phyloP scores from a whole-genome alignment of 768 basidiomycete genomes.

The Mycena sanguinolenta region DNA sequence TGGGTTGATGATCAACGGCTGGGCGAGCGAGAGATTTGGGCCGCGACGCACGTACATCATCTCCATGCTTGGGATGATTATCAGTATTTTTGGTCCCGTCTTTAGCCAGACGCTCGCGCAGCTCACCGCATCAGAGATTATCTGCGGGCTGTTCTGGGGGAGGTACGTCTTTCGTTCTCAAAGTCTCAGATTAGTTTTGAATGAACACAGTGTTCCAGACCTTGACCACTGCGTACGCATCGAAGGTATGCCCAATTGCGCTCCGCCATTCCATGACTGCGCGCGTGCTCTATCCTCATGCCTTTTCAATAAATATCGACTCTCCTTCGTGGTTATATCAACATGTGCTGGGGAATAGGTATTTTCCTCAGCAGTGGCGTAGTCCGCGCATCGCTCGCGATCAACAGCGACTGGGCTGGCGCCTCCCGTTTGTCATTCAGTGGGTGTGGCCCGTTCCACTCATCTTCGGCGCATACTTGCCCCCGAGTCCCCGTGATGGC shows the following conservation, averaged over 20 bases:
- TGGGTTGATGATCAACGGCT: slow-evolving; percentile 35
- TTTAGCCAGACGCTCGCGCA: slow-evolving; percentile 28
- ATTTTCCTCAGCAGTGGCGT: slow-evolving; percentile 37
- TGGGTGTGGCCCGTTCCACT: slow-evolving; percentile 42
- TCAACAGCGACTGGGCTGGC: slow-evolving; percentile 43
- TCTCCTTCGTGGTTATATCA: slow-evolving; percentile 39
- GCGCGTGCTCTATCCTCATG: background rate
- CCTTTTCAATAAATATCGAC: background rate
- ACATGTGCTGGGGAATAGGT: slow-evolving; percentile 43
- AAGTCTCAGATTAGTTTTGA: too few relatives aligned
- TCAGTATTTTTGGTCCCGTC: slow-evolving; percentile 31
- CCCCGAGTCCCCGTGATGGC: slow-evolving; percentile 41
- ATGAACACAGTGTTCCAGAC: slow-evolving; percentile 40
- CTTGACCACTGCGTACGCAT: slow-evolving; percentile 41
- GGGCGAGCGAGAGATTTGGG: slow-evolving; percentile 40
- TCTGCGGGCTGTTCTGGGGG: slow-evolving; percentile 40
- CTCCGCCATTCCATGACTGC: slow-evolving; percentile 41
- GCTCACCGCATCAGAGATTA: slow-evolving; percentile 32
- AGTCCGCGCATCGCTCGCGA: slow-evolving; percentile 36
- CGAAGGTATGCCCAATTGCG: slow-evolving; percentile 40
- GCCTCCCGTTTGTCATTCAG: slow-evolving; percentile 41
- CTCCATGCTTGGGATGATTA: slow-evolving; percentile 37
- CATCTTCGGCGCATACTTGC: slow-evolving; percentile 34
- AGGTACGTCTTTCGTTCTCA: slow-evolving; percentile 16
- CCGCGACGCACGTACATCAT: slow-evolving; percentile 38